These are phyloP conservation scores for Plasmodium relictum DNA, from an alignment of 169 alveolate genomes.

Conservation along the genomic window DNA sequence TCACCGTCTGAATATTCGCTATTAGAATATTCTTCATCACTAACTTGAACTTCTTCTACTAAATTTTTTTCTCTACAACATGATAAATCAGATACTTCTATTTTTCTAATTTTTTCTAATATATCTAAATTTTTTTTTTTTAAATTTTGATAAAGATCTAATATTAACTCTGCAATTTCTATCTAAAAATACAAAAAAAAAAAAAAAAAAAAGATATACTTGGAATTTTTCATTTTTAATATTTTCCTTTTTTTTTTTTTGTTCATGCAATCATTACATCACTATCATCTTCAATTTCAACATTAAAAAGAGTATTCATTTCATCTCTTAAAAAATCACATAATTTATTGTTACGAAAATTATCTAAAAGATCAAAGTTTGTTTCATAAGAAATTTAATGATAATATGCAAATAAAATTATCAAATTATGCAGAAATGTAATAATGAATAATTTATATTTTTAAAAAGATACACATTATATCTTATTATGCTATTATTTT, in stretches of 20 bases:
- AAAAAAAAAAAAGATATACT: not conserved
- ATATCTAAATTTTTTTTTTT: slow-evolving; percentile 55
- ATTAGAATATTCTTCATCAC: slow-evolving; percentile 13
- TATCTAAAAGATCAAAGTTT: slow-evolving; percentile 11
- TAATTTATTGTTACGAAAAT: slow-evolving; percentile 24
- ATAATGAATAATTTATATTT: too few relatives aligned
- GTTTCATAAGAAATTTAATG: slow-evolving; percentile 5
- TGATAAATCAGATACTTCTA: slow-evolving; percentile 27
- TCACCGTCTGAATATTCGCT: slow-evolving; percentile 33
- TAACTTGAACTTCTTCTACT: slow-evolving; percentile 11
- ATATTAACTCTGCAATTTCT: slow-evolving; percentile 68
- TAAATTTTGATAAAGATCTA: slow-evolving; percentile 45
- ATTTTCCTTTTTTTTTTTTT: not conserved
- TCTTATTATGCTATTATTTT: not conserved
- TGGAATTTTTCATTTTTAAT: slow-evolving; percentile 1
- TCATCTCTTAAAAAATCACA: slow-evolving; percentile 66
- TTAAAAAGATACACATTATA: not conserved
- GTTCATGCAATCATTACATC: slow-evolving; percentile 64
- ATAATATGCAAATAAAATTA: slow-evolving; percentile 2
- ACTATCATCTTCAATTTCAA: slow-evolving; percentile 70
- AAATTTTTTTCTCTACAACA: slow-evolving; percentile 41
- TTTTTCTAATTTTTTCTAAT: slow-evolving; percentile 41
- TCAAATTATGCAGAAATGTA: too few relatives aligned
- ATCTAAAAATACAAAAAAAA: slow-evolving; percentile 12
- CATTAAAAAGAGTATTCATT: slow-evolving; percentile 55